Base-by-base conservation (phyloP, 2,329 filamentous ascomycete genomes). In the Sphaerulina vaccinii region DNA sequence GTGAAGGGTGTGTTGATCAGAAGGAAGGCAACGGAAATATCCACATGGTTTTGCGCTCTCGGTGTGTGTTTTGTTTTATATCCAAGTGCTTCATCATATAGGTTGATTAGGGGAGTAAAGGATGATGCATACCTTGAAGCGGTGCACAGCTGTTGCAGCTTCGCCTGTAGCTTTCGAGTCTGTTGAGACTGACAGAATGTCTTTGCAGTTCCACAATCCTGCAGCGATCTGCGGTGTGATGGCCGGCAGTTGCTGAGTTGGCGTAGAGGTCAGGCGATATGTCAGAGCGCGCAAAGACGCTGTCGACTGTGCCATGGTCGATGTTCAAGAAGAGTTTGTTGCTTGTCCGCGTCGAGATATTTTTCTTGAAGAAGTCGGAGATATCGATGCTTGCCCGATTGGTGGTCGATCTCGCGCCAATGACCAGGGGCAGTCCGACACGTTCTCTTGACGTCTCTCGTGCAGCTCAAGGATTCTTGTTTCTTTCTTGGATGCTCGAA, bases 11-110 rank as follows among this genome's bases (percentile, higher is more conserved):
- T 40, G 48, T 46, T 38, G 57, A 64, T 96, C 90, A 96, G 90
- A 96, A 96, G 91, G 91, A 96, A 96, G 91, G 90, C 91, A 96
- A 96, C 91, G 62, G 62, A 86, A 87, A 86, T 83, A 75, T 96
- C 91, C 85, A 95, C 91, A 96, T 77, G 81, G 81, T 78, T 79
- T 90, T 95, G 90, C 90, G 90, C 90, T 87, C 86, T 86, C 87
- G 87, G 87, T 86, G 86, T 16, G 84, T 80, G 82, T 82, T 82
- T 80, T 75, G 53, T 74, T 95, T 95, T 89, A 93, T 89, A 96
- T 96, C 91, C 91, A 90, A 86, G 88, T 95, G 76, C 76, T 93
- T 95, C 88, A 90, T 96, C 91, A 96, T 83, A 65, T 72, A 75
- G 52, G 19, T 15, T 27, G 6, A 27, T 11, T 35, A 18, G 29